A percentile compares a stretch with the other conserved stretches of the same genome.
These are phyloP conservation scores for Penicillium sp. DNA, from an alignment of 2,329 filamentous ascomycete species.

Conservation along the genomic window DNA sequence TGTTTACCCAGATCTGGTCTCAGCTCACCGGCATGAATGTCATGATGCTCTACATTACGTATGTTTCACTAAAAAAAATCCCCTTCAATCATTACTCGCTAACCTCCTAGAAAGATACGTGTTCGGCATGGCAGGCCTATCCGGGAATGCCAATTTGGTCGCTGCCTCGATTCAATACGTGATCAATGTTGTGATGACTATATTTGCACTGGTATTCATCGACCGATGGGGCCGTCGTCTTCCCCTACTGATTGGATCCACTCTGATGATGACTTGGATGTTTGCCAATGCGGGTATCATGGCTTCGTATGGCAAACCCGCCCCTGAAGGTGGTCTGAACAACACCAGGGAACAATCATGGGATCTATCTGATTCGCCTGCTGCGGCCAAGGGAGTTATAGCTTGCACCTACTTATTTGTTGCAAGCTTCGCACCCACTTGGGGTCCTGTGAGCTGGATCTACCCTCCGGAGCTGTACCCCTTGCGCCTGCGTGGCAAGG, in stretches of 20 bases:
- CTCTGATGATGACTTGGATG: constrained; percentile 60
- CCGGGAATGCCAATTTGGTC: constrained; percentile 63
- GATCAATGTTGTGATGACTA: constrained; percentile 79
- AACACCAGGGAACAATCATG: constrained; percentile 42
- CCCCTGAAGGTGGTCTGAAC: constrained; percentile 48
- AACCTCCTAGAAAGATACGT: background rate
- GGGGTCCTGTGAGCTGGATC: constrained; percentile 63
- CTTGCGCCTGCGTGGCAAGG: constrained; percentile 65
- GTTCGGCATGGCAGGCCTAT: constrained; percentile 72
- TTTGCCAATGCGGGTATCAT: constrained; percentile 50
- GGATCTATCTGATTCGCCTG: constrained; percentile 44
- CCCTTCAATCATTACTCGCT: no score
- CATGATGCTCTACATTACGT: constrained; percentile 72
- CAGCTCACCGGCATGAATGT: constrained; percentile 78
- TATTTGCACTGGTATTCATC: constrained; percentile 76
- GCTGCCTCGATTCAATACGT: constrained; percentile 74
- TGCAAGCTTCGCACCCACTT: constrained; percentile 68
- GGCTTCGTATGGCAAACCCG: constrained; percentile 40
- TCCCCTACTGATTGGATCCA: constrained; percentile 66
- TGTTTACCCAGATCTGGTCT: constrained; percentile 76
- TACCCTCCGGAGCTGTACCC: constrained; percentile 68
- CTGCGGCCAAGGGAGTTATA: constrained; percentile 68
- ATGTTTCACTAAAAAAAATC: constrained; percentile 4
- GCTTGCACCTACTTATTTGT: constrained; percentile 76
- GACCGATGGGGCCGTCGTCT: constrained; percentile 76